phyloP scores from a whole-genome alignment of 257 asterid genomes.

The Leptodermis oblonga region DNA sequence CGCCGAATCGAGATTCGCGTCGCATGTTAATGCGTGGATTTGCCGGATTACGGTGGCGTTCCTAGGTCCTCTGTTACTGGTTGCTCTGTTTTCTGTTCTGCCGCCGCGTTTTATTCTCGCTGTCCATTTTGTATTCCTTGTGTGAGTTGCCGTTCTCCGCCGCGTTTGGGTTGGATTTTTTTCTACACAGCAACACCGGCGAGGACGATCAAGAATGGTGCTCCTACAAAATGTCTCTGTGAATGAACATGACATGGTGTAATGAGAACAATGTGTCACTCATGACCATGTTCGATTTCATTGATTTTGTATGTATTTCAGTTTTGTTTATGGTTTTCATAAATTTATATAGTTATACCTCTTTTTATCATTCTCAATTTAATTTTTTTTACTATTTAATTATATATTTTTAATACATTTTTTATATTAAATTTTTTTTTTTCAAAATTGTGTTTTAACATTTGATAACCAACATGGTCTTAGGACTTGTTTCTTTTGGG shows the following conservation, averaged over 20 bases:
- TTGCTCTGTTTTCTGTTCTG: constrained; percentile 11
- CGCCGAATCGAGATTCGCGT: neutral
- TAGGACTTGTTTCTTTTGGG: no score
- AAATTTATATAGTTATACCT: no score
- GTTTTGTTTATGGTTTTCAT: no score
- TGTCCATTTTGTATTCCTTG: neutral
- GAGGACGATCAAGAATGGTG: neutral
- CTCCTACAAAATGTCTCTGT: neutral
- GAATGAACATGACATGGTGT: neutral
- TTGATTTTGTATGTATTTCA: no score
- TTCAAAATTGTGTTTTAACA: no score
- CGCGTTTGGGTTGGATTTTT: neutral
- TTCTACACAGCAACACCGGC: neutral
- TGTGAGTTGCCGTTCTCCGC: neutral
- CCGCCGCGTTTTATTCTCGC: neutral
- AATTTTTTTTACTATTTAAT: no score
- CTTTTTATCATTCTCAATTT: no score
- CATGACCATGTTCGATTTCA: no score
- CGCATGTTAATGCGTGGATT: neutral
- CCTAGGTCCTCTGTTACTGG: constrained; percentile 8
- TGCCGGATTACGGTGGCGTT: neutral
- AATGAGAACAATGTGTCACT: no score
- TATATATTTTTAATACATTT: no score
- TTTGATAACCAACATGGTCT: no score
- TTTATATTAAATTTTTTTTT: no score